Evolutionary conservation across 2,329 filamentous ascomycete species (phyloP), one percentile per base, ranked within the genome.

Genomic region (Calonectria naviculata): DNA sequence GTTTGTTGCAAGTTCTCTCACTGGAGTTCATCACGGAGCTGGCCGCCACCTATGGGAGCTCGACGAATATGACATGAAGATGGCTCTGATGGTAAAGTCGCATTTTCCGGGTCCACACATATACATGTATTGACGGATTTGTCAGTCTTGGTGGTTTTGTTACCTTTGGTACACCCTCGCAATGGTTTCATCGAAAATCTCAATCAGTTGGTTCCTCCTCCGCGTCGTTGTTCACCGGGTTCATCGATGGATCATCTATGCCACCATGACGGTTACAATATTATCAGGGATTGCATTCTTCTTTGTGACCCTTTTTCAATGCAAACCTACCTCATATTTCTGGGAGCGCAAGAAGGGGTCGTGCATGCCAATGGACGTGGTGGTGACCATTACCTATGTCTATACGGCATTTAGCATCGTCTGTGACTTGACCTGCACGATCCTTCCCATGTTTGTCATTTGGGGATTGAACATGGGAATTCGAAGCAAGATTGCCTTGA

Each of bases 391-490:
- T 41, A 87, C 86, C 6, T 89, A 89, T 67, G 78, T 87, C 2
- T 89, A 89, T 78, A 89, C 87, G 72, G 84, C 81, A 2, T 82
- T 85, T 24, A 87, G 85, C 52, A 85, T 87, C 44, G 76, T 86
- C 28, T 87, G 84, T 52, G 89, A 90, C 76, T 85, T 89, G 63
- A 85, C 84, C 0, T 84, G 89, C 61, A 88, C 87, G 6, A 76
- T 90, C 17, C 78, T 90, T 4, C 89, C 88, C 0, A 84, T 88
- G 8, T 87, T 87, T 70, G 81, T 92, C 5, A 84, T 92, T 1
- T 87, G 84, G 82, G 84, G 86, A 29, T 78, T 91, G 31, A 86
- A 90, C 68, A 90, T 92, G 86, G 86, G 86, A 54, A 75, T 71
- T 10, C 84, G 82, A 67, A 87, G 86, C 4, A 92, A 91, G 76